Percentiles rank a stretch among this genome's conserved stretches.
Evolutionary conservation across 2,329 filamentous ascomycete species (phyloP).

Genomic region (Chaetomiaceae sp.): DNA sequence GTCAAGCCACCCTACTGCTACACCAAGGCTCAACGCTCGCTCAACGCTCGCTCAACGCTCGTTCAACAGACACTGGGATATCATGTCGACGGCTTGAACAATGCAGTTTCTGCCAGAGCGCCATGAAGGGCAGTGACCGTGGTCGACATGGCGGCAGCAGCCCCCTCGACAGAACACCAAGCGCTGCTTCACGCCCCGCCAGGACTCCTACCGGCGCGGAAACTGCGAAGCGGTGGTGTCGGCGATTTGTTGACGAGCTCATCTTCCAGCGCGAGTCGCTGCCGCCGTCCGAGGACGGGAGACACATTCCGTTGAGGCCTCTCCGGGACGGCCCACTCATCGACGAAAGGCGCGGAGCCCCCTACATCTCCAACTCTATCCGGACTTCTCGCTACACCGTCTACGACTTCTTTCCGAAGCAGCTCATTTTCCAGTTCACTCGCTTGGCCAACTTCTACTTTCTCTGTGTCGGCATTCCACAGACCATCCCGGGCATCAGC

Average conservation of each 20-base stretch:
- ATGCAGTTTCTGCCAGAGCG: background rate
- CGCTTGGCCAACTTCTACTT: constrained; percentile 97
- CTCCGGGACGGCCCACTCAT: constrained; percentile 50
- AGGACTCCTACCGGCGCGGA: background rate
- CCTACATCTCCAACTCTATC: constrained; percentile 78
- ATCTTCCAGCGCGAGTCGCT: constrained; percentile 66
- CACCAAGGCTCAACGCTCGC: no score
- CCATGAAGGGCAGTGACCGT: background rate
- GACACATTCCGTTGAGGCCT: constrained; percentile 71
- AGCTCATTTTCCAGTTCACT: constrained; percentile 86
- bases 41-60: no score
- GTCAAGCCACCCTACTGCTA: background rate
- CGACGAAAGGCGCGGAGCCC: constrained; percentile 73
- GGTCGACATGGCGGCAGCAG: background rate
- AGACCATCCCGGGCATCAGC: constrained; percentile 87
- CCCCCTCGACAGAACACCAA: background rate
- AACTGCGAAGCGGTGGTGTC: constrained; percentile 10
- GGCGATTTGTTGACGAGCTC: constrained; percentile 39
- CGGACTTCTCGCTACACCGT: constrained; percentile 83
- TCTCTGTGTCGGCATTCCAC: constrained; percentile 76
- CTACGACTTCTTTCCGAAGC: constrained; percentile 84
- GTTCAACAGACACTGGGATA: background rate
- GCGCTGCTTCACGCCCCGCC: background rate
- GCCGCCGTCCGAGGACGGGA: constrained; percentile 72
- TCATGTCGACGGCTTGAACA: background rate